A percentile compares a stretch with the other conserved stretches of the same genome.
Conservation (phyloP, 208 protist genomes). For the Leishmania martiniquensis region DNA sequence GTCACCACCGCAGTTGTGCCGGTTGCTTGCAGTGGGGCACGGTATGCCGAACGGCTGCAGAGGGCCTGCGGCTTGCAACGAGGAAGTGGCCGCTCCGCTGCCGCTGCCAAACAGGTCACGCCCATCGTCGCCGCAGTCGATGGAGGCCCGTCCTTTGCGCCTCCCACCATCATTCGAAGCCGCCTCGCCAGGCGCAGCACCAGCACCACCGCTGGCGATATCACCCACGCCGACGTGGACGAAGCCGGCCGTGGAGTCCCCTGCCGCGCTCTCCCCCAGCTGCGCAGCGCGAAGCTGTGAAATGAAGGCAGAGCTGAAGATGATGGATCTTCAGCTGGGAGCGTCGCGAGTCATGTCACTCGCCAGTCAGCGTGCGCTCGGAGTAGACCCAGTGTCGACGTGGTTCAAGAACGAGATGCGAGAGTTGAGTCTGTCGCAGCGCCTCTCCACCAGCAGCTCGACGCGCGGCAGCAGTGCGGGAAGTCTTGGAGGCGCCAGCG, state of each 20-base stretch:
- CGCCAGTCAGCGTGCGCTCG: constrained; percentile 50
- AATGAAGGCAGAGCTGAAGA: constrained; percentile 7
- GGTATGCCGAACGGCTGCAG: neutral
- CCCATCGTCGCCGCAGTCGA: neutral
- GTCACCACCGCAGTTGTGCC: neutral
- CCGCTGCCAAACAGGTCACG: neutral
- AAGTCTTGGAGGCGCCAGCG: neutral
- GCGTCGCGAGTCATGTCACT: constrained; percentile 17
- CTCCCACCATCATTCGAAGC: neutral
- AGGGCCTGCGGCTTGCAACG: neutral
- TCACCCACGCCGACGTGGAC: neutral
- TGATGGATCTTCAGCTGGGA: constrained; percentile 10
- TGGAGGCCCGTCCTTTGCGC: neutral
- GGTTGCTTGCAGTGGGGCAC: neutral
- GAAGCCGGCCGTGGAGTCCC: neutral
- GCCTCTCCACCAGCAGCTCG: neutral
- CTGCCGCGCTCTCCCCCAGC: neutral
- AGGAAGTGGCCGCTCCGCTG: neutral
- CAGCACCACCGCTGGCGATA: neutral
- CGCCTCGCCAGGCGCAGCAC: neutral
- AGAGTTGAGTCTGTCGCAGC: neutral
- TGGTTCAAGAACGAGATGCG: constrained; percentile 25
- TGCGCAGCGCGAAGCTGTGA: neutral
- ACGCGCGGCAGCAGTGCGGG: neutral
- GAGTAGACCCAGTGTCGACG: constrained; percentile 47